Evolutionary conservation across 768 basidiomycete species (phyloP).

Genomic region (Kondoa malvinella): DNA sequence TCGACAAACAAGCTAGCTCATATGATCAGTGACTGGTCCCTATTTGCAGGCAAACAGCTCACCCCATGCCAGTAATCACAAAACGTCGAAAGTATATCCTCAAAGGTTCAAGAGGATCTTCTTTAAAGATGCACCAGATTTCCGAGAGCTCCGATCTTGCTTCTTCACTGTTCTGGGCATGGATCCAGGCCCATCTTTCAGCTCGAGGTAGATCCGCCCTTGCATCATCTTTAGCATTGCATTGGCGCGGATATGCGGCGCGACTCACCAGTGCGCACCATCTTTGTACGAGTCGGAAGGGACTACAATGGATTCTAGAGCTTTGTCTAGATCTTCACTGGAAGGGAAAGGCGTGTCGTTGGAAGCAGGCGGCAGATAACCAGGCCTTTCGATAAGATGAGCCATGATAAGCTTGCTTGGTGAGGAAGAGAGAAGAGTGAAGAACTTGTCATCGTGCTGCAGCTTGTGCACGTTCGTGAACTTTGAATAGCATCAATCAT

Average conservation of each 20-base stretch:
- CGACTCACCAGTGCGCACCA: conserved; percentile 27
- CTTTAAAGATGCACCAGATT: conserved; percentile 3
- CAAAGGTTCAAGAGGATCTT: conserved; percentile 6
- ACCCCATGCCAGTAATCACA: conserved; percentile 5
- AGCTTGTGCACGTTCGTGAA: too few species aligned
- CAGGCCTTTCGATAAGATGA: neutral
- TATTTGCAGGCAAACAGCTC: neutral
- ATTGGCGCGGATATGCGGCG: neutral
- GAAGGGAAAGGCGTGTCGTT: neutral
- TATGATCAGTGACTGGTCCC: too few species aligned
- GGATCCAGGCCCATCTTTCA: conserved; percentile 28
- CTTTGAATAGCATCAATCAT: too few species aligned
- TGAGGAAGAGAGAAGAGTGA: too few species aligned
- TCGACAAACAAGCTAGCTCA: too few species aligned
- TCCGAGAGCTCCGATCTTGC: neutral
- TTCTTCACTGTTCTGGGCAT: conserved; percentile 30
- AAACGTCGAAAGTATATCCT: neutral
- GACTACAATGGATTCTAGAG: conserved; percentile 22
- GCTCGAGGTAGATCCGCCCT: conserved; percentile 30
- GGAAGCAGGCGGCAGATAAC: neutral
- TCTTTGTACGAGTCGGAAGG: conserved; percentile 27
- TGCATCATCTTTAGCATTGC: neutral
- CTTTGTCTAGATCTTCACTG: neutral
- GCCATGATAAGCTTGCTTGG: too few species aligned
- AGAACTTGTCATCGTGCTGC: too few species aligned